Conservation (phyloP, 2,329 filamentous ascomycete genomes). For the Curvularia spicifera region DNA sequence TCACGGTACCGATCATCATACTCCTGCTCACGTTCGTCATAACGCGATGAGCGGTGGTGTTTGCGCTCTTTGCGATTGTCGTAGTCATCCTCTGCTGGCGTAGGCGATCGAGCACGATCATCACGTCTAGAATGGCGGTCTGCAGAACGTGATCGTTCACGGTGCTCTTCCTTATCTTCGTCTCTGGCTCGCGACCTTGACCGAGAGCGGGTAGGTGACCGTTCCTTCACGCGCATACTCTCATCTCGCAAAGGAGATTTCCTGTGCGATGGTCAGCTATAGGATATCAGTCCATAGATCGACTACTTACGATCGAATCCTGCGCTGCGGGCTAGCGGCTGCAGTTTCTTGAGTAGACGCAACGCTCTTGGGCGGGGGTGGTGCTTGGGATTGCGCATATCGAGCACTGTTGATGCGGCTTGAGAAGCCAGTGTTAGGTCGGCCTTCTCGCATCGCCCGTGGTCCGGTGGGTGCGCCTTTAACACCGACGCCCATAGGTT, state of each 20-base stretch:
- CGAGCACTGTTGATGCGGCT: constrained; percentile 57
- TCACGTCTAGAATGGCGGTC: constrained; percentile 57
- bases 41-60: constrained; percentile 57
- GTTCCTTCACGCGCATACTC: constrained; percentile 42
- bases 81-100: constrained; percentile 43
- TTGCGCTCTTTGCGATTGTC: constrained; percentile 51
- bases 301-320: constrained; percentile 40
- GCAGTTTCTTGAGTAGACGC: constrained; percentile 29
- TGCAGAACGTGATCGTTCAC: constrained; percentile 36
- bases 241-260: constrained; percentile 46
- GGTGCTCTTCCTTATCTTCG: constrained; percentile 21
- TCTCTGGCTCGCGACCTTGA: constrained; percentile 48
- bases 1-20: constrained; percentile 40
- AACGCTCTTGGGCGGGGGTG: constrained; percentile 24
- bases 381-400: constrained; percentile 31
- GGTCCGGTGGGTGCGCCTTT: constrained; percentile 85
- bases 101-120: constrained; percentile 61
- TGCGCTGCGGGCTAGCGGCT: constrained; percentile 35
- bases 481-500: constrained; percentile 63
- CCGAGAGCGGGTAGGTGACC: constrained; percentile 51
- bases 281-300: neutral
- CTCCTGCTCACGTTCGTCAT: constrained; percentile 50
- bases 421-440: constrained; percentile 79
- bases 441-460: constrained; percentile 89
- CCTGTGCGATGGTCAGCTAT: constrained; percentile 25